Evolutionary conservation across 768 basidiomycete genomes (phyloP).

Genomic region (Tricholomella constricta): DNA sequence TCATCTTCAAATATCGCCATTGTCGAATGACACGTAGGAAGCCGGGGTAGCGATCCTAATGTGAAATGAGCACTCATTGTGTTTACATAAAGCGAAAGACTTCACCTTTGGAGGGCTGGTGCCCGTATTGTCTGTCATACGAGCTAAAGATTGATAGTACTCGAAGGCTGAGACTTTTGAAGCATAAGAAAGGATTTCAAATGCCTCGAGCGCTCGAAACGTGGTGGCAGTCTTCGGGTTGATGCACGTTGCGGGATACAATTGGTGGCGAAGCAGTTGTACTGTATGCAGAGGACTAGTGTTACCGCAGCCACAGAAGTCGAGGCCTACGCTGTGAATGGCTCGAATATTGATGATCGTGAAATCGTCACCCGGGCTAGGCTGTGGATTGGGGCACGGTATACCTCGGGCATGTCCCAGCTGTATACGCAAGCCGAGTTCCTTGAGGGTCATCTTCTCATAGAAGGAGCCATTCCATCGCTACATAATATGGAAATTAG

Average conservation of each 20-base stretch:
- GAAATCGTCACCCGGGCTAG: not conserved
- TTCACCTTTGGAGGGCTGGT: constrained; percentile 1
- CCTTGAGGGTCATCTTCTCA: not conserved
- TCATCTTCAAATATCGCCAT: constrained; percentile 15
- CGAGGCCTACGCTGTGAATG: constrained; percentile 3
- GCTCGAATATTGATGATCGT: not conserved
- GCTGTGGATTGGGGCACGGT: not conserved
- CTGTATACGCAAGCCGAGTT: constrained; percentile 23
- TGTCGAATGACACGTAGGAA: constrained; percentile 10
- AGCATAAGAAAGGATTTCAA: constrained; percentile 9
- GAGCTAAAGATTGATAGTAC: constrained; percentile 1
- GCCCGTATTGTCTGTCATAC: constrained; percentile 9
- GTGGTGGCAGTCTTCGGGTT: constrained; percentile 6
- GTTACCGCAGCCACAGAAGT: constrained; percentile 11
- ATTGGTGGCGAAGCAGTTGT: constrained; percentile 6
- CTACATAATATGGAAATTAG: not conserved
- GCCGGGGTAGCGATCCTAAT: constrained; percentile 15
- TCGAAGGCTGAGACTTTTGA: constrained; percentile 11
- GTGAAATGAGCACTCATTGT: not conserved
- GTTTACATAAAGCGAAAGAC: not conserved
- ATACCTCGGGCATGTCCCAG: constrained; percentile 15
- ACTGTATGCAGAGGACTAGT: not conserved
- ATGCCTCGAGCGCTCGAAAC: constrained; percentile 4
- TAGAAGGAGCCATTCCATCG: constrained; percentile 12
- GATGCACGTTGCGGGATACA: constrained; percentile 3